Evolutionary conservation across 768 basidiomycete species (phyloP), one percentile per base, ranked within the genome.

Genomic region (Dentipellis fragilis): DNA sequence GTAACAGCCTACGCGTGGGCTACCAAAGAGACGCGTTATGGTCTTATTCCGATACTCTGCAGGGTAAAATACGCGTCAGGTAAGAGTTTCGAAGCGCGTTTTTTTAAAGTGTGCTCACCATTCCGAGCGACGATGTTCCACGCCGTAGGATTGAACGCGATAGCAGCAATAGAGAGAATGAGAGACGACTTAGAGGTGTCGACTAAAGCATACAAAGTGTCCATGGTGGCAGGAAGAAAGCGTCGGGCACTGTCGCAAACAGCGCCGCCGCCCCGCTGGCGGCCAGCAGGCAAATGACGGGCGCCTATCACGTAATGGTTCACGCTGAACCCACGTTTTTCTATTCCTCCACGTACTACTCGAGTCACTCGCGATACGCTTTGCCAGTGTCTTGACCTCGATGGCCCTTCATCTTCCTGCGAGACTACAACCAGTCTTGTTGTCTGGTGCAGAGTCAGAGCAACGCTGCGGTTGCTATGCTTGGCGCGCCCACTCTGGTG

Each of bases 61-160:
- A 46, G n/a, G 42, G n/a, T 10, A 35, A 14, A 49, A 49, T 22
- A 22, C 48, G 48, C 23, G 19, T 49, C 5, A 49, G 7, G 40
- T 12, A 17, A 16, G 22, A 10, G 23, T 9, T 3, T 22, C 19
- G 29, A 66, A 78, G 76, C 78, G 29, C 14, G 40, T 42, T 19
- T 19, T 42, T 42, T 42, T 23, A 2, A 49, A 16, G 17, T 10
- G 7, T 10, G 72, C 81, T 50, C 59, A 93, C 93, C 93, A 72
- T 94, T 92, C 55, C 84, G 85, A 22, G 95, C 95, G 29, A 94
- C 83, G 59, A 93, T 83, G 69, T 99, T 99, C 95, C 95, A 99
- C 57, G 87, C 93, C 1, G 84, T 83, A 0, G 95, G 95, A 64
- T 97, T 97, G 75, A 97, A 97, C 1, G 81, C 65, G 50, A 95